phyloP scores from a whole-genome alignment of 805 yeast species.

The Cyberlindnera subsufficiens region DNA sequence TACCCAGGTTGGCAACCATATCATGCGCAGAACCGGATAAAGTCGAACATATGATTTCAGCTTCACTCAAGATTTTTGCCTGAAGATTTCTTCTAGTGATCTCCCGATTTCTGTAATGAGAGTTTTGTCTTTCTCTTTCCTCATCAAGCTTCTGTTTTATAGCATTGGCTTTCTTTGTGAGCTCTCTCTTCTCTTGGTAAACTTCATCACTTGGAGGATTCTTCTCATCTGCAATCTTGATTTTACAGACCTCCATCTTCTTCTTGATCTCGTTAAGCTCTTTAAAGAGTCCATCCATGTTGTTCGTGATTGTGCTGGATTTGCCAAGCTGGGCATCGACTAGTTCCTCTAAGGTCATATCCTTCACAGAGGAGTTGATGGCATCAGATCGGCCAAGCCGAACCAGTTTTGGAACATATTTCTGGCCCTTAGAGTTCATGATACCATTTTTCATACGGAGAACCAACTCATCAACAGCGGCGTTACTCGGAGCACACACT shows the following conservation, averaged over 20 bases:
- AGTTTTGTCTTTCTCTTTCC: slow-evolving; percentile 66
- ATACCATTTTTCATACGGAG: slow-evolving; percentile 76
- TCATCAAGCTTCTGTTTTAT: slow-evolving; percentile 72
- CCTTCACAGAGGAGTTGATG: slow-evolving; percentile 74
- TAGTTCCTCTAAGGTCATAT: slow-evolving; percentile 77
- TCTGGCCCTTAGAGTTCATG: slow-evolving; percentile 44
- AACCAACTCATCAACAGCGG: slow-evolving; percentile 95
- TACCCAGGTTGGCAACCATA: slow-evolving; percentile 64
- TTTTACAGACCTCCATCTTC: slow-evolving; percentile 19
- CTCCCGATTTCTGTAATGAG: slow-evolving; percentile 69
- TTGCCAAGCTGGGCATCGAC: slow-evolving; percentile 47
- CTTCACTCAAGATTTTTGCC: slow-evolving; percentile 59
- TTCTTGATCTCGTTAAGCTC: slow-evolving; percentile 28
- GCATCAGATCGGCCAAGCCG: slow-evolving; percentile 90
- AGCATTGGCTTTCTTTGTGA: slow-evolving; percentile 58
- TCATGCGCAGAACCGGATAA: slow-evolving; percentile 94
- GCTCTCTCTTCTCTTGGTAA: slow-evolving; percentile 45
- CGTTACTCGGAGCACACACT: slow-evolving; percentile 97
- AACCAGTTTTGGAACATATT: slow-evolving; percentile 61
- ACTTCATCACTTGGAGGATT: slow-evolving; percentile 38
- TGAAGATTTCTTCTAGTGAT: slow-evolving; percentile 72
- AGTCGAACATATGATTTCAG: slow-evolving; percentile 87
- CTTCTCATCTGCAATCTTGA: slow-evolving; percentile 20
- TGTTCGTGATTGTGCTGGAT: slow-evolving; percentile 17
- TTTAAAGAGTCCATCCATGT: slow-evolving; percentile 46